Evolutionary conservation across 2,329 filamentous ascomycete genomes (phyloP).

Genomic region (Pyricularia pennisetigena): DNA sequence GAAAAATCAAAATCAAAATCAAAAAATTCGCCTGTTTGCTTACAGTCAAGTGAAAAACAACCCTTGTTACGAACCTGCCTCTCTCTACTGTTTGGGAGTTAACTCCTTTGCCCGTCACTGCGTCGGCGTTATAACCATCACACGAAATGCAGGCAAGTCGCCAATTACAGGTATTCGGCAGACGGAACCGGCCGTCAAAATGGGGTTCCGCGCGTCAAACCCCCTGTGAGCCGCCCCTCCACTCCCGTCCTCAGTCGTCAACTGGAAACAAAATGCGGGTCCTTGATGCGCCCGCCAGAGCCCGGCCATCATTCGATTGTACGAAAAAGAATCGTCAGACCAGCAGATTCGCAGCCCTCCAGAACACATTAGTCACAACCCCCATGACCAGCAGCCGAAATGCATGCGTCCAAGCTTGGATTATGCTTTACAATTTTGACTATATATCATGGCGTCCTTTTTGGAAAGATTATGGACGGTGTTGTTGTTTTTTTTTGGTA

Average conservation of each 20-base stretch:
- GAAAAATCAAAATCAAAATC: neutral
- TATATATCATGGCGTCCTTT: conserved; percentile 1
- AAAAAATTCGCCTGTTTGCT: neutral
- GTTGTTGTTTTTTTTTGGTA: neutral
- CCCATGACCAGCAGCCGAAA: neutral
- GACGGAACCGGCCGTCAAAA: neutral
- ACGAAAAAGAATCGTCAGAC: neutral
- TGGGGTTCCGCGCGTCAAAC: neutral
- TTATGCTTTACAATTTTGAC: neutral
- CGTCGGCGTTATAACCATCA: neutral
- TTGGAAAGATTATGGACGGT: neutral
- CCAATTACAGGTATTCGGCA: neutral
- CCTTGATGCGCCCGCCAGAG: neutral
- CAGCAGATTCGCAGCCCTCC: neutral
- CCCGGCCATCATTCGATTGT: conserved; percentile 1
- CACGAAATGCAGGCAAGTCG: neutral
- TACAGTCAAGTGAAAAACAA: neutral
- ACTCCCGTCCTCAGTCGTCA: neutral
- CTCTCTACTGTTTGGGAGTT: too few species aligned
- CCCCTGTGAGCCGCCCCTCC: neutral
- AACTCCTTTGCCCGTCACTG: neutral
- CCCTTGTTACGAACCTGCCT: neutral
- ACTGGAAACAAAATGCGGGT: neutral
- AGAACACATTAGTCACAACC: neutral
- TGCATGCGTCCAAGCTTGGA: neutral